Evolutionary conservation across 495 filamentous ascomycete genomes (phyloP), one percentile per base, ranked within the genome.

Genomic region (Corynascus novoguineensis): DNA sequence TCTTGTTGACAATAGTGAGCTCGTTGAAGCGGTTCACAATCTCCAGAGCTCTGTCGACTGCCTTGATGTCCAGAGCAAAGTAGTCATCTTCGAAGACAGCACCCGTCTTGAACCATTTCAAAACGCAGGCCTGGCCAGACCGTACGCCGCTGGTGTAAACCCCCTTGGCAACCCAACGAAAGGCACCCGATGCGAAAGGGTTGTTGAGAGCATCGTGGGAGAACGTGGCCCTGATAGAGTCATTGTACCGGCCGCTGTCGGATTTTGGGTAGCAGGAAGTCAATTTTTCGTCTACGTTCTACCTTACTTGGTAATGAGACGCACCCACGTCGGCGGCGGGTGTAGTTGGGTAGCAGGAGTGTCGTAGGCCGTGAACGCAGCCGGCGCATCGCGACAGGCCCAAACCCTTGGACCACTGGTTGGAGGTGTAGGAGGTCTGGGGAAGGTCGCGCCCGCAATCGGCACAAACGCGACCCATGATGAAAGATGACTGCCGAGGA

Each of bases 51-150:
- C 64, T 61, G 22, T 64, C 37, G 34, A 70, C 64, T 12, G 71
- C 65, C 49, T 63, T 62, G 49, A 72, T 66, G 38, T 75, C 71
- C 17, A 64, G 53, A 0, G 50, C 46, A 55, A 73, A 75, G 55
- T 65, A 73, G 17, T 69, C 62, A 0, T n/a, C 34, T 12, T 63
- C 60, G 44, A 65, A 70, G 27, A 60, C 61, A 1, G 51, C 56
- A 11, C 65, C 65, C 1, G 59, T 59, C 55, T 71, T 73, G 55
- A 73, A 74, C 65, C 69, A 67, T 55, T 75, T 75, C 31, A n/a
- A 15, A 22, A 74, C 68, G 32, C 69, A 72, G 3, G 48, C 49
- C 52, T 74, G 58, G 21, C 66, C 68, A 0, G 0, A 8, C 7
- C 69, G 64, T 0, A 12, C 6, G 5, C 69, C 71, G 2, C 17